Base-by-base conservation (phyloP, 495 filamentous ascomycete species). In the Aspergillus sclerotioniger region DNA sequence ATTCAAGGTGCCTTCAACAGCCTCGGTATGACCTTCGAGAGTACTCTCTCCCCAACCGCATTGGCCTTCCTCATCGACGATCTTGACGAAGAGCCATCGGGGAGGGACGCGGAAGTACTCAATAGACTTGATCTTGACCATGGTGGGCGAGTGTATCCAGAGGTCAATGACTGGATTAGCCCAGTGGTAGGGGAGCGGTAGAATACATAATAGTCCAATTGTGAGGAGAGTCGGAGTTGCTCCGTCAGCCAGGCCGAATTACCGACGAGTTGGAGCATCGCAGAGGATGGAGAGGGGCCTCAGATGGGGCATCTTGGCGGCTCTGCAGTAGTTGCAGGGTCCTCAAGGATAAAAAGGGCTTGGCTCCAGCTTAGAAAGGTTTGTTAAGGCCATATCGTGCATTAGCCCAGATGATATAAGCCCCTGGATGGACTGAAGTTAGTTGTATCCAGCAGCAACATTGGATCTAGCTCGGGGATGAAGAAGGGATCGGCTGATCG, bases 1-100 rank as follows among this genome's bases (percentile, higher is more conserved):
- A 71, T 89, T 82, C 7, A 92, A 76, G 54, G 85, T 86, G 6
- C 89, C 89, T 69, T 92, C 88, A 21, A 91, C 82, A 17, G 88
- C 88, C 62, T 88, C 81, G 4, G 84, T 86, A 66, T 92, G 89
- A 0, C 89, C 88, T 70, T 92, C 88, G 4, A 92, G 74, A 0
- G 85, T 89, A 6, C 85, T 86, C 69, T 91, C 89, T 37, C 89
- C 89, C 89, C 89, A 92, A n/a, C 89, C 89, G 57, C 74, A 76
- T 12, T 81, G 72, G 21, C 80, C 84, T 10, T 80, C 78, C 41
- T 85, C 80, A 66, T 89, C 86, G 17, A 79, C 81, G 57, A 91
- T 79, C 63, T 91, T 91, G 61, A 91, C 89, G 59, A 92, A 91
- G 10, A 91, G 80, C 89, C 89, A 92, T 37, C 88, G 76, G 25